Evolutionary conservation across 2,329 filamentous ascomycete species (phyloP).

Genomic region (Fusarium guadeloupense): DNA sequence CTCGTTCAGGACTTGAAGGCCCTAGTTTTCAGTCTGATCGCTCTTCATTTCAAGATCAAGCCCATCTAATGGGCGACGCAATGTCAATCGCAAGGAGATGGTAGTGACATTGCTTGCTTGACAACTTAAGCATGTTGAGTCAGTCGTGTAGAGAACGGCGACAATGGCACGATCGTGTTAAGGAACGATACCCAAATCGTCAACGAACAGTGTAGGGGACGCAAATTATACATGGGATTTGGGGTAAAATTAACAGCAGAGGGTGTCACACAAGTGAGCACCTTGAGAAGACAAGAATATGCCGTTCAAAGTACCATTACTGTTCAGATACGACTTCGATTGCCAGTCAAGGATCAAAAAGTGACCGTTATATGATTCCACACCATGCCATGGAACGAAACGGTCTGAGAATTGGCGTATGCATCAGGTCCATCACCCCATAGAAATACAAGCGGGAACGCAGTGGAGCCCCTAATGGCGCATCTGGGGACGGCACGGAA

Average conservation of each 20-base stretch:
- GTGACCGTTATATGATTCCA: conserved; percentile 35
- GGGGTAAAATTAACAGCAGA: background rate
- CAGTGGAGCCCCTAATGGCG: conserved; percentile 20
- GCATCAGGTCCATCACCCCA: conserved; percentile 33
- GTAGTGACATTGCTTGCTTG: background rate
- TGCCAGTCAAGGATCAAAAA: too few relatives aligned
- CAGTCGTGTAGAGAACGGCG: background rate
- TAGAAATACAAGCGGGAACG: conserved; percentile 24
- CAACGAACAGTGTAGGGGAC: conserved; percentile 18
- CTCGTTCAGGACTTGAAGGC: conserved; percentile 97
- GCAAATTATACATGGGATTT: conserved; percentile 7
- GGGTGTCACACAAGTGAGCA: background rate
- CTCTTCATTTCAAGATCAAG: conserved; percentile 96
- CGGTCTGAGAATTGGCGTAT: conserved; percentile 15
- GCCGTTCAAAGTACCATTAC: background rate
- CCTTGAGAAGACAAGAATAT: background rate
- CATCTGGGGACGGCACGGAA: conserved; percentile 22
- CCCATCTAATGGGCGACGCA: conserved; percentile 63
- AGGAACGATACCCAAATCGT: conserved; percentile 32
- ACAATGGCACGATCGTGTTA: conserved; percentile 1
- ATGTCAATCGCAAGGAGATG: conserved; percentile 6
- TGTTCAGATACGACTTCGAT: background rate
- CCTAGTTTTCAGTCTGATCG: conserved; percentile 94
- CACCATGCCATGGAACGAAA: too few relatives aligned
- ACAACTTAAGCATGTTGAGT: background rate